phyloP scores from a whole-genome alignment of 768 basidiomycete genomes.

The Dictyophora rubrovolvata region DNA sequence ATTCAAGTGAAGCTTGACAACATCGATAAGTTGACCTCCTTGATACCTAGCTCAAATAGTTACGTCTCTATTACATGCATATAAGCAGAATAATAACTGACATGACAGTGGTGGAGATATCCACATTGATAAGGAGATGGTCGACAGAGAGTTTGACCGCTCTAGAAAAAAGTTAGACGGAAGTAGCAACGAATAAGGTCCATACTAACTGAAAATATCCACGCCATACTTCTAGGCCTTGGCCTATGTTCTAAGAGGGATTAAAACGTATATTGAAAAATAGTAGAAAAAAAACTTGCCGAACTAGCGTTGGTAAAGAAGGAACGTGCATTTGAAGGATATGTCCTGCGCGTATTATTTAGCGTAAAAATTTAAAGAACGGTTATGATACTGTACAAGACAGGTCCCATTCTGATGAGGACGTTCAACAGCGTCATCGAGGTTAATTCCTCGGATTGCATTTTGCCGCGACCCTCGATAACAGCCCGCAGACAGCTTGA shows the following conservation, averaged over 20 bases:
- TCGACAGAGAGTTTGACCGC: slow-evolving; percentile 60
- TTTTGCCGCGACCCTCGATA: not conserved
- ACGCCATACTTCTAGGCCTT: slow-evolving; percentile 62
- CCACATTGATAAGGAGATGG: slow-evolving; percentile 60
- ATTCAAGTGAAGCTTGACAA: slow-evolving; percentile 18
- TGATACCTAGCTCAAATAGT: slow-evolving; percentile 31
- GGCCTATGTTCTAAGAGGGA: slow-evolving; percentile 30
- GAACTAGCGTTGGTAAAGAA: slow-evolving; percentile 53
- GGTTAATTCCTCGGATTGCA: not conserved
- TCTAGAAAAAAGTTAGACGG: slow-evolving; percentile 6
- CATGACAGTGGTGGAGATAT: slow-evolving; percentile 69
- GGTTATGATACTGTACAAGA: slow-evolving; percentile 13
- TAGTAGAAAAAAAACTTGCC: not conserved
- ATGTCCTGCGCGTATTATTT: slow-evolving; percentile 20
- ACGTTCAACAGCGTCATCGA: slow-evolving; percentile 34
- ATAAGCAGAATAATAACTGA: slow-evolving; percentile 5
- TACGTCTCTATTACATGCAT: not conserved
- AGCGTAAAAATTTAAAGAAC: not conserved
- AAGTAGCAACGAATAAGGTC: not conserved
- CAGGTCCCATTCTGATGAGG: slow-evolving; percentile 66
- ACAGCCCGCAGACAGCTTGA: not conserved
- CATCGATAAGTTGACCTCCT: slow-evolving; percentile 43
- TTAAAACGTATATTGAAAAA: not conserved
- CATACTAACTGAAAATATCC: slow-evolving; percentile 59
- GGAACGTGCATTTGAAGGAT: slow-evolving; percentile 63